Evolutionary conservation across 1,139 yeast species (phyloP).

Genomic region (Pichia sp.): DNA sequence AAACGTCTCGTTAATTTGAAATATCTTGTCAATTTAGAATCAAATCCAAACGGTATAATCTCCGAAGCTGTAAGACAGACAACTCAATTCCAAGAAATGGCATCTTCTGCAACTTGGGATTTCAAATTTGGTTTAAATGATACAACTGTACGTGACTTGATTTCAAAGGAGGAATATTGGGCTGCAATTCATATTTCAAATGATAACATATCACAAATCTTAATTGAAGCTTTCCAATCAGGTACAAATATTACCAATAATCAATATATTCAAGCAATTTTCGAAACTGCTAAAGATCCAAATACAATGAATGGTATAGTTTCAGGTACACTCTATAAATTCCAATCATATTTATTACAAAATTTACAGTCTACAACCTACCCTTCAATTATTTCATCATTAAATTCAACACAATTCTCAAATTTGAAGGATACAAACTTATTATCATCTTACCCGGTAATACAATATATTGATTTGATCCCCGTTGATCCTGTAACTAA

Average conservation of each 20-base stretch:
- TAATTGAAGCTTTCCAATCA: conserved; percentile 28
- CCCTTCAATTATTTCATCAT: conserved; percentile 26
- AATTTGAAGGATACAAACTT: conserved; percentile 18
- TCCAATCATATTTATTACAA: conserved; percentile 18
- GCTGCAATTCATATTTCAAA: conserved; percentile 38
- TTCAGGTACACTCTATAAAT: conserved; percentile 31
- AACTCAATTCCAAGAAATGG: conserved; percentile 21
- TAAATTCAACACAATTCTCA: conserved; percentile 22
- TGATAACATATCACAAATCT: conserved; percentile 28
- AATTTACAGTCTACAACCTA: conserved; percentile 26
- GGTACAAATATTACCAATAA: conserved; percentile 27
- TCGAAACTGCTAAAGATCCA: conserved; percentile 51
- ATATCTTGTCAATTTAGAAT: conserved; percentile 43
- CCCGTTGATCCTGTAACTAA: conserved; percentile 48
- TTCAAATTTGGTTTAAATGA: conserved; percentile 18
- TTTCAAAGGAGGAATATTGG: conserved; percentile 50
- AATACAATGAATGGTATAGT: conserved; percentile 37
- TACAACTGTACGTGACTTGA: conserved; percentile 31
- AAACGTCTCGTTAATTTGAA: conserved; percentile 35
- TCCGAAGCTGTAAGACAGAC: conserved; percentile 32
- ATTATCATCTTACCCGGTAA: conserved; percentile 33
- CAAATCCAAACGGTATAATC: conserved; percentile 31
- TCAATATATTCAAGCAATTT: conserved; percentile 32
- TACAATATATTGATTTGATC: conserved; percentile 38
- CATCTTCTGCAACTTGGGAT: conserved; percentile 36